Percentiles rank a stretch among this genome's conserved stretches.
These are phyloP conservation scores for Ogataea trehalophila DNA, from an alignment of 805 yeast genomes.

Conservation along the genomic window DNA sequence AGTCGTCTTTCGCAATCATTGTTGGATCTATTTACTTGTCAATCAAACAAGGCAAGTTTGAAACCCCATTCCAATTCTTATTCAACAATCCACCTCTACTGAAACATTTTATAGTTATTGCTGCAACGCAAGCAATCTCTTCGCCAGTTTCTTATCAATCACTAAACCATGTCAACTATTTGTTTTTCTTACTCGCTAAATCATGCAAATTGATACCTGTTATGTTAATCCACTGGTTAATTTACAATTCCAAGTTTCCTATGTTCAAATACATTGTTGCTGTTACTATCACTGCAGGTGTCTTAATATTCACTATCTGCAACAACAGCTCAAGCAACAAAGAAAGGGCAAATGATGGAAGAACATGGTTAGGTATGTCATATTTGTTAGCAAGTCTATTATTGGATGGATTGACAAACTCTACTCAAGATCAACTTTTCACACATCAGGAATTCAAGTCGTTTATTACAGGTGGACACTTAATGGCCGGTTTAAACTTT, in stretches of 20 bases:
- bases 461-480: slow-evolving; percentile 71
- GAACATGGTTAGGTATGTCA: slow-evolving; percentile 49
- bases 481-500: slow-evolving; percentile 68
- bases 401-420: slow-evolving; percentile 88
- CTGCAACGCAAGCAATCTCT: slow-evolving; percentile 73
- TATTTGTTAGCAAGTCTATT: slow-evolving; percentile 60
- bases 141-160: slow-evolving; percentile 81
- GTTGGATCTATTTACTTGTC: slow-evolving; percentile 61
- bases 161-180: slow-evolving; percentile 76
- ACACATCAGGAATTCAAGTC: slow-evolving; percentile 33
- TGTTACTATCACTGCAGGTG: slow-evolving; percentile 74
- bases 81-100: slow-evolving; percentile 30
- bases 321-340: slow-evolving; percentile 19
- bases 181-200: slow-evolving; percentile 81
- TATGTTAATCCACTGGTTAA: slow-evolving; percentile 70
- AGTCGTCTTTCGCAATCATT: slow-evolving; percentile 65
- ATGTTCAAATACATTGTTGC: slow-evolving; percentile 76
- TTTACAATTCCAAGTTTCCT: slow-evolving; percentile 72
- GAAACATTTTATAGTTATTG: slow-evolving; percentile 44
- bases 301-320: slow-evolving; percentile 61
- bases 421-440: slow-evolving; percentile 86
- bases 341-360: slow-evolving; percentile 36
- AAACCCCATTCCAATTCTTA: slow-evolving; percentile 32
- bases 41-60: slow-evolving; percentile 26
- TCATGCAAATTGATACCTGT: slow-evolving; percentile 94